Conservation (phyloP, 345 rosid genomes). For the Draba incana region DNA sequence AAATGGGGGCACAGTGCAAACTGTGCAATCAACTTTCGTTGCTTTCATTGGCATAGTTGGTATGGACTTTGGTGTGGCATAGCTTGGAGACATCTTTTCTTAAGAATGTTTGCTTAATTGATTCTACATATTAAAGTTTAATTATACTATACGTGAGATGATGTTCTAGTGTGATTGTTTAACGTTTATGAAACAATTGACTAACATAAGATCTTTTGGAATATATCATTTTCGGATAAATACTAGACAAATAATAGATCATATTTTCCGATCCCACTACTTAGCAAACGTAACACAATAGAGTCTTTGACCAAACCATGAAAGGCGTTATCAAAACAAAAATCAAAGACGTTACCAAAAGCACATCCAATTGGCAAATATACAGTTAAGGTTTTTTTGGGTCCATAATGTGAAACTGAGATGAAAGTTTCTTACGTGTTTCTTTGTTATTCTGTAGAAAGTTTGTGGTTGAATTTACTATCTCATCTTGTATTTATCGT, state of each 20-base stretch:
- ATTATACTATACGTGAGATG: not conserved
- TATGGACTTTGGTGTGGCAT: not conserved
- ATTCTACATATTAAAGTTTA: not conserved
- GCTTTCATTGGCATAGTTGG: not conserved
- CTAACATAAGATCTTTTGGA: slow-evolving; percentile 22
- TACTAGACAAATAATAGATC: slow-evolving; percentile 23
- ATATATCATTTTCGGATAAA: slow-evolving; percentile 31
- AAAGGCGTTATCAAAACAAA: slow-evolving; percentile 26
- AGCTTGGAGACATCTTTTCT: not conserved
- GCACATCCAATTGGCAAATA: slow-evolving; percentile 27
- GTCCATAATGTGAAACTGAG: slow-evolving; percentile 32
- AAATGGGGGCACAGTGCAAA: no score
- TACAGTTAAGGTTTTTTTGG: slow-evolving; percentile 15
- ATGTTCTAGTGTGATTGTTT: slow-evolving; percentile 8
- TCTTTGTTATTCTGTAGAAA: slow-evolving; percentile 36
- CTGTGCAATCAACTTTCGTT: not conserved
- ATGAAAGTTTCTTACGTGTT: slow-evolving; percentile 41
- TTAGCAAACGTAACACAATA: slow-evolving; percentile 33
- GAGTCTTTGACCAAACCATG: slow-evolving; percentile 44
- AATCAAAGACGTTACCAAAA: slow-evolving; percentile 41
- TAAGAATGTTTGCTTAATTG: not conserved
- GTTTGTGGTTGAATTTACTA: slow-evolving; percentile 34
- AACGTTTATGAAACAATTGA: slow-evolving; percentile 10
- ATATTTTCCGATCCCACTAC: slow-evolving; percentile 22
- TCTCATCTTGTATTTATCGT: slow-evolving; percentile 33